These are phyloP conservation scores for Coriolopsis trogii DNA, from an alignment of 1,284 basidiomycete genomes.

Conservation along the genomic window DNA sequence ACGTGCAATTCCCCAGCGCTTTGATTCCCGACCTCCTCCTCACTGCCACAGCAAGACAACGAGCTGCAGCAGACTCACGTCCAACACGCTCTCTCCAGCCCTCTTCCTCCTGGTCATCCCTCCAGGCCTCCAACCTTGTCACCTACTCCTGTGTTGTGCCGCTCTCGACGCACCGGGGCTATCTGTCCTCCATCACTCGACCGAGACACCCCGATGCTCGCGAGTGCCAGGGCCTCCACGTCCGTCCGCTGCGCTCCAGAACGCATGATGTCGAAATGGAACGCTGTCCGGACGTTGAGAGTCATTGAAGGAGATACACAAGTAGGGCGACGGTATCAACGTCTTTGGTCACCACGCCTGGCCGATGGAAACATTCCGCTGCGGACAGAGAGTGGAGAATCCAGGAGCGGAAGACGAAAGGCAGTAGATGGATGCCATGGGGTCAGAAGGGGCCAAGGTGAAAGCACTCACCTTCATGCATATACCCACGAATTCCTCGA, in stretches of 20 bases:
- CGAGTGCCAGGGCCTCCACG: not conserved
- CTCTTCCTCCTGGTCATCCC: conserved; percentile 2
- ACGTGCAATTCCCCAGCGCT: conserved; percentile 13
- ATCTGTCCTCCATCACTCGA: too few species aligned
- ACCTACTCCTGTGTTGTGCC: not conserved
- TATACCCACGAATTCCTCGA: conserved; percentile 3
- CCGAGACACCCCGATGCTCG: too few species aligned
- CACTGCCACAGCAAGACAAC: not conserved
- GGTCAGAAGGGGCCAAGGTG: not conserved
- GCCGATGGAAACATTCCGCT: not conserved
- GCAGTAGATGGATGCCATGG: not conserved
- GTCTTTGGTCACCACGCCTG: too few species aligned
- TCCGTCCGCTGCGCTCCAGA: too few species aligned
- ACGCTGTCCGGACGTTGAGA: not conserved
- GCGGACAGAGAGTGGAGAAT: not conserved
- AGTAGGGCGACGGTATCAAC: not conserved
- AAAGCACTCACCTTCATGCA: conserved; percentile 3
- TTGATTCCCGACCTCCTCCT: not conserved
- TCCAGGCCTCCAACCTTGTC: not conserved
- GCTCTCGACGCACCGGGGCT: not conserved
- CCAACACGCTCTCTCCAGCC: conserved; percentile 7
- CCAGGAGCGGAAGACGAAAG: conserved; percentile 3
- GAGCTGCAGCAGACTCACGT: not conserved
- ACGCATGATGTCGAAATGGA: not conserved
- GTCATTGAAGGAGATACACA: not conserved